phyloP scores from a whole-genome alignment of 305 asterid genomes.

The Lippia alba region DNA sequence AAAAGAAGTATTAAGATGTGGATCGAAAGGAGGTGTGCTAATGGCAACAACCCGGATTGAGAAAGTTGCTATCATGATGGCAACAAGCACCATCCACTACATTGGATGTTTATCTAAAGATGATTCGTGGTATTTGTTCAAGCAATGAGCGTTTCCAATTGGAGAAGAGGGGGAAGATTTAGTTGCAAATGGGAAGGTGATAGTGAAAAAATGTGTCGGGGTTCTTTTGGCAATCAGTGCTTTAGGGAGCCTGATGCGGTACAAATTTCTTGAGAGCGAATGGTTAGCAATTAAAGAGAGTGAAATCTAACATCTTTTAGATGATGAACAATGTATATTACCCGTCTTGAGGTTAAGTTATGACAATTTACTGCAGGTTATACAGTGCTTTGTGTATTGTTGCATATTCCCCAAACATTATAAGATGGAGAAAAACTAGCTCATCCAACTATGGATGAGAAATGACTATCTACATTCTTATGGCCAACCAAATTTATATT shows the following conservation, averaged over 20 bases:
- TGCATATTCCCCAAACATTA: conserved; percentile 47
- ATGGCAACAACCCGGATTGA: conserved; percentile 42
- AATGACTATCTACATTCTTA: conserved; percentile 32
- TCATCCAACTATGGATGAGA: conserved; percentile 48
- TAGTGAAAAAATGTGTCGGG: conserved; percentile 44
- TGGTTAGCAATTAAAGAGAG: conserved; percentile 1
- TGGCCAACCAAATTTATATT: conserved; percentile 4
- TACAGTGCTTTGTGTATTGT: conserved; percentile 49
- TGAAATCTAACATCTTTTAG: conserved; percentile 32
- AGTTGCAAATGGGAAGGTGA: conserved; percentile 31
- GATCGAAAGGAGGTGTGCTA: conserved; percentile 36
- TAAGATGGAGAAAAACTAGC: conserved; percentile 28
- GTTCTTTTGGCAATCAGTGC: conserved; percentile 42
- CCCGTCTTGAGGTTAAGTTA: conserved; percentile 53
- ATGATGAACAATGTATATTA: conserved; percentile 22
- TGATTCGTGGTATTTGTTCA: conserved; percentile 42
- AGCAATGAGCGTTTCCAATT: conserved; percentile 26
- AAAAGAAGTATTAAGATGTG: conserved; percentile 30
- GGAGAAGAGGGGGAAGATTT: conserved; percentile 3
- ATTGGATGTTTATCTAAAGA: conserved; percentile 29
- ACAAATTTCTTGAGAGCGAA: conserved; percentile 1
- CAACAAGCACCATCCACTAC: conserved; percentile 8
- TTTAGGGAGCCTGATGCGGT: conserved; percentile 39
- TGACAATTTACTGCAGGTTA: conserved; percentile 44
- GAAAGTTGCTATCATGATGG: conserved; percentile 41